Evolutionary conservation across 2,329 filamentous ascomycete species (phyloP).

Genomic region (Xylaria sp.): DNA sequence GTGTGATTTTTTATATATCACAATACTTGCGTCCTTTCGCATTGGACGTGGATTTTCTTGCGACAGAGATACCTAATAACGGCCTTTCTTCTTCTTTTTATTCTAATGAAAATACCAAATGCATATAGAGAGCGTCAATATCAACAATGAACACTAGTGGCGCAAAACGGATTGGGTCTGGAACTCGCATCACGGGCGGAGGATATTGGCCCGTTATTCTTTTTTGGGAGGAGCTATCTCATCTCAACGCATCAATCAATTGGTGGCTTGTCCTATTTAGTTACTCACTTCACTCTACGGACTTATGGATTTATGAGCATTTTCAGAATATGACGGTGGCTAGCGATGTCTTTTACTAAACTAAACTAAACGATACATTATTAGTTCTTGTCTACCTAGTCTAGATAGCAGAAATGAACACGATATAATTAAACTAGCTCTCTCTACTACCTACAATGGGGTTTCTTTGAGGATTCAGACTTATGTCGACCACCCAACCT

Average conservation of each 20-base stretch:
- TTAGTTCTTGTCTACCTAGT: background rate
- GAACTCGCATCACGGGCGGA: conserved; percentile 25
- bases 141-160: conserved; percentile 26
- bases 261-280: conserved; percentile 8
- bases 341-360: background rate
- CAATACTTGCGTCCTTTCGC: background rate
- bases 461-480: background rate
- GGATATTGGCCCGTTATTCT: conserved; percentile 24
- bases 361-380: background rate
- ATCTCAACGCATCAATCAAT: conserved; percentile 13
- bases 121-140: conserved; percentile 37
- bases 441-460: background rate
- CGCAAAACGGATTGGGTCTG: conserved; percentile 26
- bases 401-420: conserved; percentile 1
- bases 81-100: background rate
- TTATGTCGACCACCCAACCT: too few relatives aligned
- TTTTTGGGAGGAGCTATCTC: conserved; percentile 4
- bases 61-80: conserved; percentile 33
- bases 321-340: conserved; percentile 23
- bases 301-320: conserved; percentile 26
- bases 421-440: background rate
- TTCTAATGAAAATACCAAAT: conserved; percentile 25
- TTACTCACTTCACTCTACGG: conserved; percentile 14
- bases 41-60: conserved; percentile 13
- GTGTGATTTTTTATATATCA: conserved; percentile 2